A percentile compares a stretch with the other conserved stretches of the same genome.
phyloP scores from a whole-genome alignment of 768 basidiomycete species.

The Lactarius sanguifluus region DNA sequence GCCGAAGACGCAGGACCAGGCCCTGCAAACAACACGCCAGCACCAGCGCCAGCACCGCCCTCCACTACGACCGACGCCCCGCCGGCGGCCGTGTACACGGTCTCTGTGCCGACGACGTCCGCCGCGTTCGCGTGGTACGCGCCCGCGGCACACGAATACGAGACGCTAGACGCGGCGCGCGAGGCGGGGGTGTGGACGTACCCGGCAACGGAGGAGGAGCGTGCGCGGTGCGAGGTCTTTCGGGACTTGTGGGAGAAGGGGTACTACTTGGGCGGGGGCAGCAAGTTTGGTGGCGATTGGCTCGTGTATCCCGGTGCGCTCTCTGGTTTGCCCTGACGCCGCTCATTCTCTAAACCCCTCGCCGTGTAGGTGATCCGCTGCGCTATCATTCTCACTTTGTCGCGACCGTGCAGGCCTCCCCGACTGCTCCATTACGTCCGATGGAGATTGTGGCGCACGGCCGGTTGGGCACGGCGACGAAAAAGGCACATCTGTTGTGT shows the following conservation, averaged over 20 bases:
- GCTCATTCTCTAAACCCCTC: too few species aligned
- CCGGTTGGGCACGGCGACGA: conserved; percentile 92
- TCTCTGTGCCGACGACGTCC: conserved; percentile 69
- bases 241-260: conserved; percentile 79
- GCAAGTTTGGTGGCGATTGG: conserved; percentile 96
- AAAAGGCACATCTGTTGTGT: conserved; percentile 92
- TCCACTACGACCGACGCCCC: not conserved
- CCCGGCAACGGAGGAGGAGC: conserved; percentile 61
- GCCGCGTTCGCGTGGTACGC: conserved; percentile 68
- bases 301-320: conserved; percentile 88
- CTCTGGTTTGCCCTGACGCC: not conserved
- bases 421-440: conserved; percentile 59
- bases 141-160: conserved; percentile 44
- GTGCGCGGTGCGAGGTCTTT: conserved; percentile 79
- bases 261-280: conserved; percentile 83
- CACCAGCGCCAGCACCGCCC: too few species aligned
- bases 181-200: conserved; percentile 76
- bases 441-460: conserved; percentile 97
- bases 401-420: conserved; percentile 74
- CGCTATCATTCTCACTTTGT: conserved; percentile 97
- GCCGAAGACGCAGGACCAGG: not conserved
- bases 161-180: conserved; percentile 59
- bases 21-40: too few species aligned
- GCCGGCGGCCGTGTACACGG: conserved; percentile 43
- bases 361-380: conserved; percentile 75